phyloP scores from a whole-genome alignment of 116 monocot genomes.

The Dioscorea cayenensis region DNA sequence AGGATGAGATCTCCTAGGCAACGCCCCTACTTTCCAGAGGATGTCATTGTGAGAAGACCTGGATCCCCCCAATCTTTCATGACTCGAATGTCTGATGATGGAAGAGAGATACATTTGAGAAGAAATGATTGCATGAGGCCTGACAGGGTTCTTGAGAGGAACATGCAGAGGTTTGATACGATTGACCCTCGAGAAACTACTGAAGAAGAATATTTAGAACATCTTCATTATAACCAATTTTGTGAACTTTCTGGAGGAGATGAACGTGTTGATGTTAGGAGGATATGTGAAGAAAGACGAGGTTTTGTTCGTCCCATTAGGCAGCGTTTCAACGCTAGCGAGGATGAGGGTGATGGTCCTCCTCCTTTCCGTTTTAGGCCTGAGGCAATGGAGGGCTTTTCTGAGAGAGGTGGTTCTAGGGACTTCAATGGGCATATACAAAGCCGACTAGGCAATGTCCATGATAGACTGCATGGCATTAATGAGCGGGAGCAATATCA shows the following conservation, averaged over 20 bases:
- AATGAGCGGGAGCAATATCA: slow-evolving; percentile 12
- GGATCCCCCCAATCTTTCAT: slow-evolving; percentile 4
- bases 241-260: not conserved
- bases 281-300: slow-evolving; percentile 13
- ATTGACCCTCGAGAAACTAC: not conserved
- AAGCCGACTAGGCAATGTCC: slow-evolving; percentile 2
- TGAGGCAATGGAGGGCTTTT: slow-evolving; percentile 2
- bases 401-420: slow-evolving; percentile 11
- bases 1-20: slow-evolving; percentile 15
- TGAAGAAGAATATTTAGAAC: slow-evolving; percentile 5
- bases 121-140: slow-evolving; percentile 8
- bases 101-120: not conserved
- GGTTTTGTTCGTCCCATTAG: slow-evolving; percentile 1
- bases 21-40: slow-evolving; percentile 9
- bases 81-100: not conserved
- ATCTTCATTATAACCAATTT: slow-evolving; percentile 1
- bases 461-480: slow-evolving; percentile 2
- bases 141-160: slow-evolving; percentile 5
- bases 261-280: slow-evolving; percentile 5
- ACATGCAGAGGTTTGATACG: slow-evolving; percentile 11
- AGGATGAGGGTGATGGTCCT: slow-evolving; percentile 6
- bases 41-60: slow-evolving; percentile 9
- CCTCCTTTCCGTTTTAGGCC: not conserved
- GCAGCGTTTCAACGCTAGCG: not conserved
- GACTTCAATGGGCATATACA: slow-evolving; percentile 4